Conservation (phyloP, 1,139 yeast genomes). For the Suhomyces chickasaworum region DNA sequence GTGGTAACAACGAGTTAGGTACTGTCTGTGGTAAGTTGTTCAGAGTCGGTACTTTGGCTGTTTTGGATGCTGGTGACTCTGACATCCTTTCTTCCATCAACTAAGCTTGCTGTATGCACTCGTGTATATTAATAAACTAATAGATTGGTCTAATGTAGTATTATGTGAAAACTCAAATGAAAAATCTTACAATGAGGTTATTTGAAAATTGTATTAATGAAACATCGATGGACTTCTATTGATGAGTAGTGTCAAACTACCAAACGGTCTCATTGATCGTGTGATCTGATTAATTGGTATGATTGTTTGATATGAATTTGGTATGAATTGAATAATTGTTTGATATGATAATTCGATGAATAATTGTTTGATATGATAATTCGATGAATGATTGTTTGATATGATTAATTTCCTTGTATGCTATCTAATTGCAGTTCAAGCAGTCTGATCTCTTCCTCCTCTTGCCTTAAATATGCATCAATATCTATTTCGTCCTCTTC, state of each 20-base stretch:
- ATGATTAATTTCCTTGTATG: slow-evolving; percentile 14
- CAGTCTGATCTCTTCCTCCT: slow-evolving; percentile 36
- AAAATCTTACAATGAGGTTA: no score
- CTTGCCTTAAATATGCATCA: slow-evolving; percentile 35
- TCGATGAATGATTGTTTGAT: no score
- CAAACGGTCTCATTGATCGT: no score
- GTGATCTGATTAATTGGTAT: no score
- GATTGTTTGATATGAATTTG: no score
- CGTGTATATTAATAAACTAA: slow-evolving; percentile 16
- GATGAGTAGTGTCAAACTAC: no score
- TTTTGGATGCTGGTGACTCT: slow-evolving; percentile 99
- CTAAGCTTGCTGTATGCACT: slow-evolving; percentile 17
- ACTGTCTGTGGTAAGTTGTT: slow-evolving; percentile 99
- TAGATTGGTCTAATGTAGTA: slow-evolving; percentile 8
- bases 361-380: no score
- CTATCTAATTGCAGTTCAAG: slow-evolving; percentile 33
- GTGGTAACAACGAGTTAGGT: slow-evolving; percentile 99
- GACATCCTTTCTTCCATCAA: slow-evolving; percentile 76
- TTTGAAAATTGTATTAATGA: no score
- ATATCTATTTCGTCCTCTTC: slow-evolving; percentile 36
- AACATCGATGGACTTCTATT: no score
- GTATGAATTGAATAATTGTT: no score
- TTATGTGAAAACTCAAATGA: no score
- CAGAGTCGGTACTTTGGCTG: slow-evolving; percentile 98
- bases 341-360: no score